Evolutionary conservation across 192 early-diverging fungal species (phyloP).

Genomic region (Coemansia reversa): DNA sequence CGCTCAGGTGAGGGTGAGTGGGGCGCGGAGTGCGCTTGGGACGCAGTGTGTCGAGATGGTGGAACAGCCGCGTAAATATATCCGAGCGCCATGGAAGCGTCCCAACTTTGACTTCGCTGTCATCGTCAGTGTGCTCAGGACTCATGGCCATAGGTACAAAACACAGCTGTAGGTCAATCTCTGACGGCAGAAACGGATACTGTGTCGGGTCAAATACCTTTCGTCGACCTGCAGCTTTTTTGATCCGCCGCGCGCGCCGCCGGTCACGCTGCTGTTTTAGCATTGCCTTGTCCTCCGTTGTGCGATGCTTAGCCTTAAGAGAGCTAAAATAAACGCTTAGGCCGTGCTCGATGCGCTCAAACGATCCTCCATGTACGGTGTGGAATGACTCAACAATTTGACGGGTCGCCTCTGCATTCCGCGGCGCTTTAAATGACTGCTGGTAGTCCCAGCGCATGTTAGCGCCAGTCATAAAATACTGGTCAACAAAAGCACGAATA

Average conservation of each 20-base stretch:
- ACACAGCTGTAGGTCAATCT: conserved; percentile 30
- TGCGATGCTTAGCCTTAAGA: conserved; percentile 52
- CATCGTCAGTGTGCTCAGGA: conserved; percentile 53
- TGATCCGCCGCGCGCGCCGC: conserved; percentile 35
- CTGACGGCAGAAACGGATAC: conserved; percentile 40
- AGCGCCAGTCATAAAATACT: conserved; percentile 28
- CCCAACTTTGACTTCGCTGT: conserved; percentile 51
- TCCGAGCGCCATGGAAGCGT: conserved; percentile 37
- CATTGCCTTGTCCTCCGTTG: conserved; percentile 53
- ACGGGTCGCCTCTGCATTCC: conserved; percentile 47
- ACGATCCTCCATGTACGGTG: conserved; percentile 22
- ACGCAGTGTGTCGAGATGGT: conserved; percentile 46
- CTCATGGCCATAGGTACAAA: conserved; percentile 49
- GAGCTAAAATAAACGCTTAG: conserved; percentile 55
- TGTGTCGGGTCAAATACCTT: conserved; percentile 45
- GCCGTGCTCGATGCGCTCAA: conserved; percentile 52
- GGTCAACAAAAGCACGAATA: conserved; percentile 51
- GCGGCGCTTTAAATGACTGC: conserved; percentile 55
- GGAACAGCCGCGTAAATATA: conserved; percentile 37
- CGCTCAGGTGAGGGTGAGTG: conserved; percentile 23
- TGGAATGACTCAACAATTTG: conserved; percentile 41
- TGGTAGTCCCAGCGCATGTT: conserved; percentile 51
- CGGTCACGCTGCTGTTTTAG: conserved; percentile 55
- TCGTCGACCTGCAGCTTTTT: conserved; percentile 37
- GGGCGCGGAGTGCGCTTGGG: conserved; percentile 52